Base-by-base conservation (phyloP, 768 basidiomycete species). In the Rhodocollybia butyracea region DNA sequence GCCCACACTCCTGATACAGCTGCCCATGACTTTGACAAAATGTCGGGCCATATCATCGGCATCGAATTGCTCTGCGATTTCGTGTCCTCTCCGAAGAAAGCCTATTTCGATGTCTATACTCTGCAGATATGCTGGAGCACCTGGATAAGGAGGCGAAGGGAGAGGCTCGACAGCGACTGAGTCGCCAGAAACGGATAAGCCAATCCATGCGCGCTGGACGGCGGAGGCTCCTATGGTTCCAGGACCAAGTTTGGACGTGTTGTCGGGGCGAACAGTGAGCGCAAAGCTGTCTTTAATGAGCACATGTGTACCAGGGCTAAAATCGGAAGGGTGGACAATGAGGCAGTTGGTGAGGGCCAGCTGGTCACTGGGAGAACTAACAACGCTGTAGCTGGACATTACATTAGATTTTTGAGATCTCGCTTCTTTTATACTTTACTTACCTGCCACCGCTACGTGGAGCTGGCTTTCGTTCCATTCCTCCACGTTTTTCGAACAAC, bases 201-300 rank as follows among this genome's bases (percentile, higher is more conserved):
- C 87, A 40, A 94, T 88, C 94, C 94, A 99, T 72, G 91, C 85
- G 10, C 97, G 83, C 57, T 94, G 91, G 56, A 84, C 71, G 22
- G 83, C 78, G 27, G 89, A 88, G 5, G 86, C 84, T n/a, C 88
- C 94, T 27, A 98, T 78, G 2, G 74, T 70, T 3, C 91, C 88
- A 0, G 84, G 83, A 4, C 71, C 71, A 3, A 99, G 66, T 57
- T 81, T 85, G 4, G 82, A 82, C 1, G 90, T 89, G 57, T 86
- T 83, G 62, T 95, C 92, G 59, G 91, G 86, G 43, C 92, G 80
- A 48, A 84, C 82, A 10, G 92, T 95, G 51, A 91, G 63, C 22
- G 89, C 78, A 63, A 78, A 95, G 46, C 73, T 63, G 42, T 83
- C 78, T 61, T 94, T 93, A 26, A 95, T 74, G 15, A 88, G 70